These are phyloP conservation scores for Jackrogersella multiformis DNA, from an alignment of 495 filamentous ascomycete species.

Conservation along the genomic window DNA sequence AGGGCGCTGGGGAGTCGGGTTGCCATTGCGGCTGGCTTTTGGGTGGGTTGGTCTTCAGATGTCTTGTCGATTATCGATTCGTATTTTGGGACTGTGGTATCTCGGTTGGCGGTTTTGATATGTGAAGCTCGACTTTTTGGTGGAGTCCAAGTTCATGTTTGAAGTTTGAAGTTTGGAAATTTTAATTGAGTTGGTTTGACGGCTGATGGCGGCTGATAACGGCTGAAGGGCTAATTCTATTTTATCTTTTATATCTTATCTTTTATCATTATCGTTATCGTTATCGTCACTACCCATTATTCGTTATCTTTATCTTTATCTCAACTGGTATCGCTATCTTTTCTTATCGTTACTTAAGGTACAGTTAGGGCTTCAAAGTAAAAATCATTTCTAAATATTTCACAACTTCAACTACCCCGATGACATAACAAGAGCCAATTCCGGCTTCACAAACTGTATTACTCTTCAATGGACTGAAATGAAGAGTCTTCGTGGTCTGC, in stretches of 20 bases:
- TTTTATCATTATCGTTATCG: slow-evolving; percentile 15
- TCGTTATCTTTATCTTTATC: too few species aligned
- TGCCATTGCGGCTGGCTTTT: slow-evolving; percentile 31
- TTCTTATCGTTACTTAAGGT: slow-evolving; percentile 17
- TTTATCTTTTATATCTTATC: too few species aligned
- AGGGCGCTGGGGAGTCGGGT: slow-evolving; percentile 41
- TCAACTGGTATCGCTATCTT: background rate
- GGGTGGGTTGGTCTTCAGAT: background rate
- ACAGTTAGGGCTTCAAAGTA: background rate
- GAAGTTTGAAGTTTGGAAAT: slow-evolving; percentile 32
- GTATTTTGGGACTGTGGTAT: background rate
- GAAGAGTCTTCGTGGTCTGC: slow-evolving; percentile 43
- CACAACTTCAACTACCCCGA: background rate
- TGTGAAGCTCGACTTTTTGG: slow-evolving; percentile 21
- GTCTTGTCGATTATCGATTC: background rate
- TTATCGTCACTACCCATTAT: too few species aligned
- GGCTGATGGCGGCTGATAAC: too few species aligned
- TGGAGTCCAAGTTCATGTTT: slow-evolving; percentile 1
- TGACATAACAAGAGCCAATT: slow-evolving; percentile 25
- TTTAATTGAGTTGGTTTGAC: background rate
- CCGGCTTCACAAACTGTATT: slow-evolving; percentile 22
- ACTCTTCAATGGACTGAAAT: slow-evolving; percentile 48
- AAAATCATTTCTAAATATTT: slow-evolving; percentile 8
- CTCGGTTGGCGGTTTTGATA: background rate
- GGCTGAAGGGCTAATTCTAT: too few species aligned